Base-by-base conservation (phyloP, 2,329 filamentous ascomycete genomes). In the Cercospora brassicicola region DNA sequence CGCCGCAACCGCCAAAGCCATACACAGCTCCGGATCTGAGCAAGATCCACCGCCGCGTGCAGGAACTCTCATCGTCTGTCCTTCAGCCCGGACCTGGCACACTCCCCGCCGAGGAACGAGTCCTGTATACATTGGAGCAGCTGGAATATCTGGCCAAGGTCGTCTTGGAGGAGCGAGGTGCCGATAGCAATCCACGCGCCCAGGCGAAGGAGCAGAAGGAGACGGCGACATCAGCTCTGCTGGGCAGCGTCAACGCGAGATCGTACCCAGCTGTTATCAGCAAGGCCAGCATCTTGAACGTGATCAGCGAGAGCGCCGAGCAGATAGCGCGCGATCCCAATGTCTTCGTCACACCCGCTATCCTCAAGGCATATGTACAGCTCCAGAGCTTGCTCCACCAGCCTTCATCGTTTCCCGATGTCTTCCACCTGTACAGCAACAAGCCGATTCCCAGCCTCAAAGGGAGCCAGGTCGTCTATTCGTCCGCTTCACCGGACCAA, bases 371-470 rank as follows among this genome's bases (percentile, higher is more conserved):
- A 73, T 98, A 97, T 79, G 89, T 96, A 69, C 84, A 87, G 42
- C 88, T 92, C 55, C 93, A 97, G 78, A 85, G 89, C 30, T 85
- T 89, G 10, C 86, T 98, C 53, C 87, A 88, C 69, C 88, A 86
- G 66, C 89, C 93, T 2, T 88, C 92, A 71, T 89, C 91, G 55
- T 87, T 98, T 70, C 93, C 94, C 6, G 87, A 90, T 68, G 88
- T 93, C 51, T 90, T 99, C 76, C 83, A 89, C 65, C 85, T 97
- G 63, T 98, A 94, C 78, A 92, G 92, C 59, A 87, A 88, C 73
- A 99, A 98, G 80, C 90, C 92, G 9, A 83, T 89, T 70, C 91
- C 93, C 2, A 85, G 86, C 18, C 86, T 85, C 15, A 85, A 86
- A n/a, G 67, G 68, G 36, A 66, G 67, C 9, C 82, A 67, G 8